Conservation (phyloP, 2,329 filamentous ascomycete genomes). For the Beauveria sp. region DNA sequence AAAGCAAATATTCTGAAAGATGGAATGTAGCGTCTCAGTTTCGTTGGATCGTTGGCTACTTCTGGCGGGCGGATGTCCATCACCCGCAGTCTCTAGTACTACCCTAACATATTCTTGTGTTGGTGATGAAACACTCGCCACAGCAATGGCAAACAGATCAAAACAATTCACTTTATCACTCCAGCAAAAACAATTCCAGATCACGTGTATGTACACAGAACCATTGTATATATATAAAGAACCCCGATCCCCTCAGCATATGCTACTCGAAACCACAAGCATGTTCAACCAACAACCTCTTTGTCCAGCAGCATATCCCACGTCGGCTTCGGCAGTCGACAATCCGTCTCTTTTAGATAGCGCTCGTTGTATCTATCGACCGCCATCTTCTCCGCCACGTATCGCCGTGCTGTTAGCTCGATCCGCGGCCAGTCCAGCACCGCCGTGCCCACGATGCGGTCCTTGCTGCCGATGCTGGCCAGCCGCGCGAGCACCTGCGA, state of each 20-base stretch:
- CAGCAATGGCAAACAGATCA: not conserved
- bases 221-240: not conserved
- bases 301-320: constrained; percentile 8
- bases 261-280: not conserved
- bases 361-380: constrained; percentile 2
- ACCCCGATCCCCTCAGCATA: not conserved
- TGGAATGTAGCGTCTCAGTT: no score
- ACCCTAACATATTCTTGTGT: not conserved
- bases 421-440: constrained; percentile 6
- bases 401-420: not conserved
- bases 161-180: not conserved
- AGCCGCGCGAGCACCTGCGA: constrained; percentile 1
- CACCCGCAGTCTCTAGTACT: not conserved
- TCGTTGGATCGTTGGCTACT: not conserved
- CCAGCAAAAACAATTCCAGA: not conserved
- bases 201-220: not conserved
- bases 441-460: constrained; percentile 3
- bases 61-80: no score
- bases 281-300: not conserved
- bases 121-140: not conserved
- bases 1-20: no score
- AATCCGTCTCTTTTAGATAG: not conserved
- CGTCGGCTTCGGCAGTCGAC: constrained; percentile 6
- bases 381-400: constrained; percentile 6
- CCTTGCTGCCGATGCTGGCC: not conserved